These are phyloP conservation scores for Saturnispora ahearnii DNA, from an alignment of 805 yeast genomes.

Conservation along the genomic window DNA sequence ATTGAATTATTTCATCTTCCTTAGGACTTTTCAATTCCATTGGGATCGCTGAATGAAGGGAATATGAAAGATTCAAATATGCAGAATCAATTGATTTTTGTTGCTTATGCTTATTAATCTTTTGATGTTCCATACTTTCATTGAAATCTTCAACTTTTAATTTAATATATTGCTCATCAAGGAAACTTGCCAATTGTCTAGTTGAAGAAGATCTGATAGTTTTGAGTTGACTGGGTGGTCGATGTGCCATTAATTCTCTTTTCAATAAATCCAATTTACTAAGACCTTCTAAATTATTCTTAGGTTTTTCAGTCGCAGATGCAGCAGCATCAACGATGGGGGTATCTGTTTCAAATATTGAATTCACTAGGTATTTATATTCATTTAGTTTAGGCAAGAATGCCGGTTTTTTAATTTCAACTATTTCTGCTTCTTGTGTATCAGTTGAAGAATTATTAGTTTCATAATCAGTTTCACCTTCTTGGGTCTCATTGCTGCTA, in stretches of 20 bases:
- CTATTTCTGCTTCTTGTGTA: background rate
- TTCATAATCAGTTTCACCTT: background rate
- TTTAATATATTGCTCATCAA: constrained; percentile 12
- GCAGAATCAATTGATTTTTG: constrained; percentile 19
- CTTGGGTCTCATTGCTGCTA: background rate
- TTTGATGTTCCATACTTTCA: background rate
- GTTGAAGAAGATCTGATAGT: constrained; percentile 23
- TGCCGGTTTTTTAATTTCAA: background rate
- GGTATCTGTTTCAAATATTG: constrained; percentile 20
- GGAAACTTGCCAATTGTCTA: constrained; percentile 20
- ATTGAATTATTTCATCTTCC: constrained; percentile 14
- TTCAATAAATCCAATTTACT: constrained; percentile 20
- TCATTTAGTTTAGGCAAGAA: constrained; percentile 17
- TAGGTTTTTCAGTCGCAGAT: background rate
- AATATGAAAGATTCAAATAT: constrained; percentile 20
- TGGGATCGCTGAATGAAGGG: constrained; percentile 27
- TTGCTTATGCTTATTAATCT: constrained; percentile 12
- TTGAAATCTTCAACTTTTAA: constrained; percentile 18
- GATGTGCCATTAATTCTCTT: constrained; percentile 9
- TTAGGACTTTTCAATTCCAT: constrained; percentile 22
- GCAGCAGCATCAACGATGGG: background rate
- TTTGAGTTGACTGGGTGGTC: constrained; percentile 8
- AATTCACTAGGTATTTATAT: constrained; percentile 25
- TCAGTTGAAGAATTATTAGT: background rate
- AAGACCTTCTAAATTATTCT: constrained; percentile 6